Conservation (phyloP, 2,329 filamentous ascomycete species). For the Helminthosporium solani region DNA sequence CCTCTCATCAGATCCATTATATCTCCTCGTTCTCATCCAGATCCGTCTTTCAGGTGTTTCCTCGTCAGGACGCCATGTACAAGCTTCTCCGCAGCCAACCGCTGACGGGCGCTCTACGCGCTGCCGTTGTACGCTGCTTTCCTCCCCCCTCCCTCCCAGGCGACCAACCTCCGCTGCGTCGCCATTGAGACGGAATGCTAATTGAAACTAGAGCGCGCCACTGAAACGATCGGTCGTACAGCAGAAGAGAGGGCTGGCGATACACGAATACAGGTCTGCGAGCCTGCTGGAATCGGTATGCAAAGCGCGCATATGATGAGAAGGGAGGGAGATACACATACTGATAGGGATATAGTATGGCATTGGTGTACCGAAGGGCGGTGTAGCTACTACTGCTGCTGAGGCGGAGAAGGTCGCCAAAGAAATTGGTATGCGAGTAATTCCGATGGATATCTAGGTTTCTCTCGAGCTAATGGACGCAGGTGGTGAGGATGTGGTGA, state of each 20-base stretch:
- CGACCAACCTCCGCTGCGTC: constrained; percentile 19
- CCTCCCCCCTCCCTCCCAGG: constrained; percentile 23
- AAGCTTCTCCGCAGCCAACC: constrained; percentile 76
- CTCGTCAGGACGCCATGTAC: constrained; percentile 67
- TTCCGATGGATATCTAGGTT: constrained; percentile 18
- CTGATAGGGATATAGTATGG: constrained; percentile 68
- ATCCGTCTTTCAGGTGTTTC: constrained; percentile 23
- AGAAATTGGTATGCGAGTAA: constrained; percentile 66
- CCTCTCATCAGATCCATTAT: constrained; percentile 26
- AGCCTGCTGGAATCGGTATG: constrained; percentile 74
- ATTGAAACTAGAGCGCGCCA: constrained; percentile 55
- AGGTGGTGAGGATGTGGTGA: constrained; percentile 92
- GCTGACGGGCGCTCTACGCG: constrained; percentile 75
- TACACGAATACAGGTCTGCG: constrained; percentile 97
- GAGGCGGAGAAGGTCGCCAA: constrained; percentile 93
- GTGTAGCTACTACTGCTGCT: constrained; percentile 76
- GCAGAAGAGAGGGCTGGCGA: constrained; percentile 86
- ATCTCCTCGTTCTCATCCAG: constrained; percentile 12
- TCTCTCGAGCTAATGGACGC: constrained; percentile 29
- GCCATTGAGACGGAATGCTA: constrained; percentile 25
- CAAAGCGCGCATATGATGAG: constrained; percentile 9
- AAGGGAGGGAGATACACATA: constrained; percentile 8
- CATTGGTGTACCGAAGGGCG: constrained; percentile 86
- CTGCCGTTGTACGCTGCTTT: constrained; percentile 64
- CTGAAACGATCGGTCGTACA: constrained; percentile 62